Percentiles rank a stretch among this genome's conserved stretches.
phyloP scores from a whole-genome alignment of 2,329 filamentous ascomycete genomes.

The Penicillium verrucosum region DNA sequence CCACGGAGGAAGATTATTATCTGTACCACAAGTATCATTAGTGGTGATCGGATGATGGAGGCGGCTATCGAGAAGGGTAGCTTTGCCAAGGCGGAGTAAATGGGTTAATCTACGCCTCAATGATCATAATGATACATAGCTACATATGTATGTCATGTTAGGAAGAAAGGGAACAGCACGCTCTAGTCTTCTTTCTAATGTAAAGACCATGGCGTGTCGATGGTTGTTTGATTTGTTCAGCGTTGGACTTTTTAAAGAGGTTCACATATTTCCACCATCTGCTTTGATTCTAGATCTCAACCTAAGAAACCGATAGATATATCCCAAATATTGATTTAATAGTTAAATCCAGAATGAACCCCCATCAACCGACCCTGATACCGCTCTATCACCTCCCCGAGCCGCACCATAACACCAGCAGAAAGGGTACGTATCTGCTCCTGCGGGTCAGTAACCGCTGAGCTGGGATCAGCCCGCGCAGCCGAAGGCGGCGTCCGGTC shows the following conservation, averaged over 20 bases:
- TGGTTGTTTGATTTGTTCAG: background rate
- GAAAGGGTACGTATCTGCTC: conserved; percentile 57
- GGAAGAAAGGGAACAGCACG: background rate
- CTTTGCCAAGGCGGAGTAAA: conserved; percentile 47
- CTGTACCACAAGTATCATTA: conserved; percentile 87
- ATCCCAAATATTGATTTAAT: conserved; percentile 18
- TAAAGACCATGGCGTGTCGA: background rate
- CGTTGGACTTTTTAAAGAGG: background rate
- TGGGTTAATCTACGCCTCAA: background rate
- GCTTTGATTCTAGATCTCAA: background rate
- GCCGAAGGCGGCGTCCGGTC: conserved; percentile 50
- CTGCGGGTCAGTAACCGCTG: conserved; percentile 48
- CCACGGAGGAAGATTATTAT: conserved; percentile 80
- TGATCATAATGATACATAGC: background rate
- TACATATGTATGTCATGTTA: background rate
- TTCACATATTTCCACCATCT: background rate
- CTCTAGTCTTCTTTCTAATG: background rate
- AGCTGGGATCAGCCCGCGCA: conserved; percentile 59
- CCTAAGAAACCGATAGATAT: background rate
- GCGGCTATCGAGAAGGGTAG: conserved; percentile 71
- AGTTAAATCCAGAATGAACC: conserved; percentile 53
- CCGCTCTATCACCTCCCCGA: conserved; percentile 77
- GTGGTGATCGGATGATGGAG: conserved; percentile 84
- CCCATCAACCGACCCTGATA: conserved; percentile 76
- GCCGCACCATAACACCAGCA: conserved; percentile 74